These are phyloP conservation scores for Tuber magnatum DNA, from an alignment of 495 filamentous ascomycete species.

Conservation along the genomic window DNA sequence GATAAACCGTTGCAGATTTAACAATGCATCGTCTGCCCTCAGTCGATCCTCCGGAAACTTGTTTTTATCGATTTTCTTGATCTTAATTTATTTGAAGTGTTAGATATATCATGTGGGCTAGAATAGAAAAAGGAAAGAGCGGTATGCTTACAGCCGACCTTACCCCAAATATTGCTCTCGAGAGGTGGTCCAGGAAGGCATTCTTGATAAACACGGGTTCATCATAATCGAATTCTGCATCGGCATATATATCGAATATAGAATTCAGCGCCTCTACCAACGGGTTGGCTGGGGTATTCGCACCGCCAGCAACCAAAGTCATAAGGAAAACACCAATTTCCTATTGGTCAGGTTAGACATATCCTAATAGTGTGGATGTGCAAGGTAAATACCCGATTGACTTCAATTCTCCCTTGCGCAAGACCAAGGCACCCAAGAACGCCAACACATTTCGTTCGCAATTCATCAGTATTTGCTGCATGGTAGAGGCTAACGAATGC, in stretches of 20 bases:
- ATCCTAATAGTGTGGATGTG: not conserved
- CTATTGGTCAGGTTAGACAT: conserved; percentile 10
- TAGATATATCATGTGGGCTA: not conserved
- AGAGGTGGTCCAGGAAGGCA: conserved; percentile 53
- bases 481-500: conserved; percentile 58
- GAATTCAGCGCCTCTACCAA: conserved; percentile 55
- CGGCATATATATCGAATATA: conserved; percentile 57
- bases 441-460: conserved; percentile 56
- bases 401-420: conserved; percentile 41
- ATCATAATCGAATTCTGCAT: conserved; percentile 51
- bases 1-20: conserved; percentile 55
- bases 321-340: conserved; percentile 57
- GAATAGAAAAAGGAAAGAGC: not conserved
- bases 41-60: conserved; percentile 48
- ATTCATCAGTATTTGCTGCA: conserved; percentile 43
- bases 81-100: conserved; percentile 16
- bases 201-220: conserved; percentile 55
- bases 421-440: conserved; percentile 54
- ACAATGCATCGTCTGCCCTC: conserved; percentile 51
- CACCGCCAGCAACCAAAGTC: conserved; percentile 45
- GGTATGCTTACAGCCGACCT: conserved; percentile 44
- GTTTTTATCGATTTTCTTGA: conserved; percentile 53
- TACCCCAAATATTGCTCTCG: conserved; percentile 48
- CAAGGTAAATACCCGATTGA: conserved; percentile 45
- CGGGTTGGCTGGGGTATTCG: conserved; percentile 48